Evolutionary conservation across 257 asterid genomes (phyloP).

Genomic region (Cordia subcordata): DNA sequence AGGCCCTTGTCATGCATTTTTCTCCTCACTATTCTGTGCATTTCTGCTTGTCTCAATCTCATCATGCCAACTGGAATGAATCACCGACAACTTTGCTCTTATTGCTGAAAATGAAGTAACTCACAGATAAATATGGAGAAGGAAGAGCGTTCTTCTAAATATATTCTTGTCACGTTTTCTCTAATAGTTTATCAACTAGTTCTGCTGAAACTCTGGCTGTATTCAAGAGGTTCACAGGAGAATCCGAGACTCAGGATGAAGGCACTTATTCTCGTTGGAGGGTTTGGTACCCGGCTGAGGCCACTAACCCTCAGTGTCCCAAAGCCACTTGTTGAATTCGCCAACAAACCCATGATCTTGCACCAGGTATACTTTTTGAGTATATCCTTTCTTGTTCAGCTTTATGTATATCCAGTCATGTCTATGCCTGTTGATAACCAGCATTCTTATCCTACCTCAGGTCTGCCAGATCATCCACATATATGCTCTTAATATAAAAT

Average conservation of each 20-base stretch:
- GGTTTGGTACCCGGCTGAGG: constrained; percentile 91
- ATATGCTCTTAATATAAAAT: no score
- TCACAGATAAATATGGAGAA: constrained; percentile 20
- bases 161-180: background rate
- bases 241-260: constrained; percentile 47
- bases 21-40: constrained; percentile 24
- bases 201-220: constrained; percentile 13
- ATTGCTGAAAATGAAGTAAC: constrained; percentile 24
- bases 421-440: background rate
- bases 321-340: constrained; percentile 92
- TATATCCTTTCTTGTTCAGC: background rate
- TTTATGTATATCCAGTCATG: background rate
- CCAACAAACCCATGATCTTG: constrained; percentile 96
- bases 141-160: constrained; percentile 1
- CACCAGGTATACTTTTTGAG: constrained; percentile 60
- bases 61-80: constrained; percentile 27
- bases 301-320: constrained; percentile 85
- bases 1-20: constrained; percentile 11
- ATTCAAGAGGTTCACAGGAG: constrained; percentile 15
- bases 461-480: background rate
- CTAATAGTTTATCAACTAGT: background rate
- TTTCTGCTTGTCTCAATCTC: constrained; percentile 34
- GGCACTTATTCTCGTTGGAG: constrained; percentile 96
- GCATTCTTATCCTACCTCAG: background rate
- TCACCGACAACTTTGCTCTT: constrained; percentile 29